phyloP scores from a whole-genome alignment of 2,329 filamentous ascomycete species.

The Talaromyces sp. region DNA sequence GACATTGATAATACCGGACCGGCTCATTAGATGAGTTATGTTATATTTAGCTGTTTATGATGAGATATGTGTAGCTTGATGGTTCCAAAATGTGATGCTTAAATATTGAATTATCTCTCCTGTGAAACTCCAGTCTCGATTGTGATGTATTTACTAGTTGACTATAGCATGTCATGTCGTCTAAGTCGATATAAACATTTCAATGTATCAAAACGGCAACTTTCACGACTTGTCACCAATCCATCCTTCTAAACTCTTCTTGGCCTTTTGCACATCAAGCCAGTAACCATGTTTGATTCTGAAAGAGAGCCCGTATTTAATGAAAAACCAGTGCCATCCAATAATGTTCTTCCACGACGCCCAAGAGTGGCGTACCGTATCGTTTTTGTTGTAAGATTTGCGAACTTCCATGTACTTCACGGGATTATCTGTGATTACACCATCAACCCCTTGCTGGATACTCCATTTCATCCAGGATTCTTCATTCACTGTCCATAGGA shows the following conservation, averaged over 20 bases:
- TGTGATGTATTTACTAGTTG: too few relatives aligned
- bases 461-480: slow-evolving; percentile 75
- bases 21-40: not conserved
- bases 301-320: slow-evolving; percentile 3
- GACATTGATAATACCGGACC: not conserved
- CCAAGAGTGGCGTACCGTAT: slow-evolving; percentile 6
- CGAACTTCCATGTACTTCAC: slow-evolving; percentile 24
- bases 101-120: too few relatives aligned
- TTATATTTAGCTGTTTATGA: not conserved
- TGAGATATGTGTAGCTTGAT: not conserved
- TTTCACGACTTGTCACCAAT: not conserved
- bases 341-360: slow-evolving; percentile 7
- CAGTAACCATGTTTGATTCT: slow-evolving; percentile 8
- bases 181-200: not conserved
- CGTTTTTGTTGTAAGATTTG: slow-evolving; percentile 3
- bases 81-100: not conserved
- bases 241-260: not conserved
- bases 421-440: slow-evolving; percentile 82
- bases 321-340: not conserved
- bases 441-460: slow-evolving; percentile 61
- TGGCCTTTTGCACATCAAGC: slow-evolving; percentile 4
- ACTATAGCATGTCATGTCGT: not conserved
- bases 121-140: too few relatives aligned
- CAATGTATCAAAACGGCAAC: not conserved
- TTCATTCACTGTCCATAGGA: slow-evolving; percentile 84